Conservation (phyloP, 2,329 filamentous ascomycete species). For the Monosporascus ibericus region DNA sequence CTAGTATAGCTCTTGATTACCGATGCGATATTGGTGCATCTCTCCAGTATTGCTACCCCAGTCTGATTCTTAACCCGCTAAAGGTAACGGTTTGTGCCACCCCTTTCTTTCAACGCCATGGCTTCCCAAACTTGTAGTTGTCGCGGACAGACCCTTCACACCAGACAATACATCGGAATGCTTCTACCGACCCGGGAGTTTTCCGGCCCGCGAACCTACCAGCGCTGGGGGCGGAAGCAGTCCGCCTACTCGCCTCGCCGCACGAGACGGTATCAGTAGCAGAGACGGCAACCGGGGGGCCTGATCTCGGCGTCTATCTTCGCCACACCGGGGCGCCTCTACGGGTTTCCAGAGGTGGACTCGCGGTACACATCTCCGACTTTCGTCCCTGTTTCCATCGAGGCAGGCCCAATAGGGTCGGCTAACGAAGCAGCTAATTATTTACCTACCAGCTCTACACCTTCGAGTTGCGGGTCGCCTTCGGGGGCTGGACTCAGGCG, state of each 20-base stretch:
- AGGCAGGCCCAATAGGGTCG: background rate
- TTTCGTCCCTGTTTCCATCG: background rate
- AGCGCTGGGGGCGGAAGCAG: conserved; percentile 41
- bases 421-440: conserved; percentile 5
- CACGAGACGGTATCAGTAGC: conserved; percentile 54
- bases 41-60: no score
- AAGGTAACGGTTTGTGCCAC: no score
- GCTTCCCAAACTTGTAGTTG: no score
- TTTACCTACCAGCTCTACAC: conserved; percentile 40
- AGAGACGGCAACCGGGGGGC: conserved; percentile 60
- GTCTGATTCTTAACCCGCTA: no score
- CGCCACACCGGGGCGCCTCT: conserved; percentile 49
- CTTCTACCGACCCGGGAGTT: background rate
- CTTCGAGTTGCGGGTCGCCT: conserved; percentile 49
- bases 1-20: no score
- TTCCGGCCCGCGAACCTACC: conserved; percentile 31
- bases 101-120: no score
- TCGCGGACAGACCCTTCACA: no score
- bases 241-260: conserved; percentile 44
- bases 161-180: background rate
- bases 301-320: conserved; percentile 55
- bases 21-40: no score
- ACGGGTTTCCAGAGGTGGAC: conserved; percentile 54
- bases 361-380: conserved; percentile 31
- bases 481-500: conserved; percentile 54